A percentile compares a stretch with the other conserved stretches of the same genome.
These are phyloP conservation scores for Acorus gramineus DNA, from an alignment of 106 monocot genomes.

Conservation along the genomic window DNA sequence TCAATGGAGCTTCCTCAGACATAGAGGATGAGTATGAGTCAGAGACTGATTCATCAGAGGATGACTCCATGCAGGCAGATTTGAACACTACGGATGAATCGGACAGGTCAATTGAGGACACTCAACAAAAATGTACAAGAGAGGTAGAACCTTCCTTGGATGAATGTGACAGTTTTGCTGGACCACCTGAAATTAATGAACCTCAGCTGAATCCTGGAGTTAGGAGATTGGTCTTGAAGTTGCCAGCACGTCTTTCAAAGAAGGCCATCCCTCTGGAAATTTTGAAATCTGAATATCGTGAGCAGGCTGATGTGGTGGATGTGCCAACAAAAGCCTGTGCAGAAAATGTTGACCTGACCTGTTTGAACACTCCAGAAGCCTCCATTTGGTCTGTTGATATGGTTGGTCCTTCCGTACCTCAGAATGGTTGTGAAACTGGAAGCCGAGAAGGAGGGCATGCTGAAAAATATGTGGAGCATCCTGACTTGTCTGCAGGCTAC, in stretches of 20 bases:
- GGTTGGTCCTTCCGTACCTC: not conserved
- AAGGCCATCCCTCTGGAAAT: conserved; percentile 19
- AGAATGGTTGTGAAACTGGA: conserved; percentile 1
- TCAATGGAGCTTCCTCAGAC: conserved; percentile 54
- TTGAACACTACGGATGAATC: conserved; percentile 54
- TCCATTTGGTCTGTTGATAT: conserved; percentile 15
- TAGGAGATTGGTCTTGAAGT: conserved; percentile 66
- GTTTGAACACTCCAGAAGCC: conserved; percentile 10
- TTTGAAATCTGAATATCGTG: conserved; percentile 16
- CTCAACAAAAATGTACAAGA: conserved; percentile 14
- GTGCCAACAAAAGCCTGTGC: conserved; percentile 5
- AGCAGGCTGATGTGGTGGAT: conserved; percentile 11
- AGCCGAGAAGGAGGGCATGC: conserved; percentile 13
- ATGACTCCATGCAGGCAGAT: conserved; percentile 47
- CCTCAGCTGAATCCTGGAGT: conserved; percentile 18
- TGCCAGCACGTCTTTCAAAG: conserved; percentile 46
- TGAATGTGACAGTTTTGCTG: conserved; percentile 31
- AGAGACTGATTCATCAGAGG: conserved; percentile 49
- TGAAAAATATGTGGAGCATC: conserved; percentile 17
- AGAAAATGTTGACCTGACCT: conserved; percentile 11
- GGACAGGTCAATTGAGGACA: conserved; percentile 28
- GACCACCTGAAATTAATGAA: conserved; percentile 19
- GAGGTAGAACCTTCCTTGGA: conserved; percentile 18
- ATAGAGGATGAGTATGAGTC: conserved; percentile 61
- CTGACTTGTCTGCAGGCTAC: conserved; percentile 11